Base-by-base conservation (phyloP, 768 basidiomycete genomes). In the Saitozyma sp. region DNA sequence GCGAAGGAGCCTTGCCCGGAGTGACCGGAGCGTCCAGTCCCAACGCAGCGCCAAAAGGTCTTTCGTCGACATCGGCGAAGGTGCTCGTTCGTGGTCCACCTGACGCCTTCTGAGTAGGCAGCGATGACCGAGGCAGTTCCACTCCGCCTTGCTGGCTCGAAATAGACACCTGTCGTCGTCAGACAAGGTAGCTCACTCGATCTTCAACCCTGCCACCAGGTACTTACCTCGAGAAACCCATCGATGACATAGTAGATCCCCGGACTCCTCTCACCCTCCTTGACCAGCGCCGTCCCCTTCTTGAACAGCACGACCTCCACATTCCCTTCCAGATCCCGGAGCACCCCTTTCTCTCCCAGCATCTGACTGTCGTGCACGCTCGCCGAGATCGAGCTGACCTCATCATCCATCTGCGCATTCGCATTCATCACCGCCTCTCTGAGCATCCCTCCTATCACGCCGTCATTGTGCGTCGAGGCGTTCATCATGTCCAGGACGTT, bases 211-310 rank as follows among this genome's bases (percentile, higher is more conserved):
- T 17, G 45, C 6, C 13, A 46, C 45, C 45, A 17, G 16, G 8
- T 17, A 61, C 73, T 62, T 41, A 98, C 94, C 73, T 99, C 96
- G 42, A 99, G 81, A 79, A 96, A 92, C 0, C 96, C 96, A 67
- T 97, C 93, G 50, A 96, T 93, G 50, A 96, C 91, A 70, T 92
- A 96, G 83, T 92, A 96, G 20, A 95, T 80, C 87, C 93, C 93
- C 58, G 91, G 89, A 65, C 93, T 89, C 59, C 86, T 82, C 78
- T 99, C 94, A 48, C 93, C 95, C 8, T 93, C 90, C 69, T 87
- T 90, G 20, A 90, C 93, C 19, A 98, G 81, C 2, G 86, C 86
- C 5, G 88, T 87, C 1, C 94, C 96, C 55, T 90, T 88, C 48
- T 90, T 84, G 80, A 92, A 98, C 78, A 88, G 97, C 40, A 97